Percentiles rank a stretch among this genome's conserved stretches.
Conservation (phyloP, 1,139 yeast species). For the Debaryomycetaceae sp. region DNA sequence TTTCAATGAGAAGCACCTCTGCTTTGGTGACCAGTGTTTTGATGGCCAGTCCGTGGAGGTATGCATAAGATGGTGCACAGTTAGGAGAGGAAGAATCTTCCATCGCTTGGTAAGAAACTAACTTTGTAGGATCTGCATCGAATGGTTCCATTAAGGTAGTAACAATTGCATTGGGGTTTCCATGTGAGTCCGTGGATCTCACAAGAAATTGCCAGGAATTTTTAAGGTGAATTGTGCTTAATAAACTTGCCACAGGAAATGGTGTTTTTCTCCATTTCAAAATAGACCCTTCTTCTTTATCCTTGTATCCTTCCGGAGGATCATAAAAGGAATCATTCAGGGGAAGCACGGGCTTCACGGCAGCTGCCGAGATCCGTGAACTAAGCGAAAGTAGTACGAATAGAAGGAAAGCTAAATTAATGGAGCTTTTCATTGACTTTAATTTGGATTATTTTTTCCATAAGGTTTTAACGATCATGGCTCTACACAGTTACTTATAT, state of each 20-base stretch:
- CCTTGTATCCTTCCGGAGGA: conserved; percentile 20
- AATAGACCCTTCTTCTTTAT: conserved; percentile 17
- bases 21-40: conserved; percentile 17
- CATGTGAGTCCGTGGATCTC: conserved; percentile 31
- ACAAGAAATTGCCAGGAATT: conserved; percentile 31
- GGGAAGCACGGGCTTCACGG: conserved; percentile 5
- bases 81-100: conserved; percentile 26
- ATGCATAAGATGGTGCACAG: conserved; percentile 31
- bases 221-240: conserved; percentile 4
- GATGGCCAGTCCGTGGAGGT: conserved; percentile 10
- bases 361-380: background rate
- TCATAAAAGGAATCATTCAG: conserved; percentile 20
- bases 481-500: too few relatives aligned
- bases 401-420: background rate
- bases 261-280: conserved; percentile 16
- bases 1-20: conserved; percentile 26
- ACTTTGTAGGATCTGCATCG: conserved; percentile 24
- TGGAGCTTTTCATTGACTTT: background rate
- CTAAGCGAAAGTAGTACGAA: background rate
- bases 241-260: conserved; percentile 3
- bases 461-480: too few relatives aligned
- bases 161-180: conserved; percentile 28
- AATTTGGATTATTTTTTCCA: too few relatives aligned
- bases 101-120: conserved; percentile 33
- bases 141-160: conserved; percentile 31